Percentiles rank a stretch among this genome's conserved stretches.
phyloP scores from a whole-genome alignment of 176 grass and related monocot species.

The Zoysia pacifica region DNA sequence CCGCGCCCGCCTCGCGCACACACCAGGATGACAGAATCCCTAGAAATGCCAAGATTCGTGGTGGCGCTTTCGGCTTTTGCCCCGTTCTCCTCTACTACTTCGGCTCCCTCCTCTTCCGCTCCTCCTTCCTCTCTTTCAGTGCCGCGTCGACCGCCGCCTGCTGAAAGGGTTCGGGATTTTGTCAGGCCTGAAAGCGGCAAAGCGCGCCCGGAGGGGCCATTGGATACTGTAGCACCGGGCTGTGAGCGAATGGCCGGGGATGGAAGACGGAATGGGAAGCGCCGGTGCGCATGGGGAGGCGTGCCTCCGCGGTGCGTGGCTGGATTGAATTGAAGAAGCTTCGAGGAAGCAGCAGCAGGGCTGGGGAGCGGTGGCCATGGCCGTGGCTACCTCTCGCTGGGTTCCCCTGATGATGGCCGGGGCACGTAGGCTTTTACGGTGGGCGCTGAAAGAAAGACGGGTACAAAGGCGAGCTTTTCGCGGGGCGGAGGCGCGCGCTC shows the following conservation, averaged over 20 bases:
- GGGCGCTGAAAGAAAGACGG: constrained; percentile 37
- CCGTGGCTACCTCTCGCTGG: neutral
- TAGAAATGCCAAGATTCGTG: constrained; percentile 81
- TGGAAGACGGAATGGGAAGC: constrained; percentile 16
- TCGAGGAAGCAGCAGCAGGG: constrained; percentile 56
- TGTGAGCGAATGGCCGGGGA: constrained; percentile 5
- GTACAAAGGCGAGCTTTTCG: constrained; percentile 59
- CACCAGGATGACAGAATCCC: constrained; percentile 50
- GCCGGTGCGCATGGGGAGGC: constrained; percentile 38
- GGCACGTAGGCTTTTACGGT: constrained; percentile 41
- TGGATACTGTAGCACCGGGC: neutral
- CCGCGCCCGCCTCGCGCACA: neutral
- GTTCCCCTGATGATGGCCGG: constrained; percentile 22
- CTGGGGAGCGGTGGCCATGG: constrained; percentile 24
- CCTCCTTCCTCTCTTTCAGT: constrained; percentile 51
- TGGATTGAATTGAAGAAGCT: constrained; percentile 63
- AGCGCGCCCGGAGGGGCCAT: neutral
- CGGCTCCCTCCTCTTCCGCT: neutral
- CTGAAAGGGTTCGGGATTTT: constrained; percentile 63
- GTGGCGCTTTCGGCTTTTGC: constrained; percentile 31
- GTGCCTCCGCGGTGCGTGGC: constrained; percentile 39
- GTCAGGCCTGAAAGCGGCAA: constrained; percentile 59
- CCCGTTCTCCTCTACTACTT: no score
- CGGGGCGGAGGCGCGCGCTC: constrained; percentile 23
- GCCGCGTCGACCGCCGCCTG: constrained; percentile 33